These are phyloP conservation scores for Chlorella sp. DNA, from an alignment of 139 green algal genomes.

Conservation along the genomic window DNA sequence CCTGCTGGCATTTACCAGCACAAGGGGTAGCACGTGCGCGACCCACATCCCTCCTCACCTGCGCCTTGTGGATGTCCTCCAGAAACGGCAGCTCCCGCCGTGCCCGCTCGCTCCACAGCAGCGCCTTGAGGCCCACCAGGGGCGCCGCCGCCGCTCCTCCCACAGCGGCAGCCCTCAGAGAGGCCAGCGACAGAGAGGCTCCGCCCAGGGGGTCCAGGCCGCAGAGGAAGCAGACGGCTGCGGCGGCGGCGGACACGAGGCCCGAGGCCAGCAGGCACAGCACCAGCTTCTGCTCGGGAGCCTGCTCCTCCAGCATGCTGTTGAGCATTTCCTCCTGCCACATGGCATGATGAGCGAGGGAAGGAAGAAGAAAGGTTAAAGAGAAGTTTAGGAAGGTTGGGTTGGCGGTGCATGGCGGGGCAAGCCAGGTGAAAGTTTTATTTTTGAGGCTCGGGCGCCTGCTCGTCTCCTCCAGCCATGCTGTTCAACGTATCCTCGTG, in stretches of 20 bases:
- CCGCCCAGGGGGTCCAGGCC: constrained; percentile 42
- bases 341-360: too few species aligned
- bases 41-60: constrained; percentile 20
- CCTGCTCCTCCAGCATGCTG: constrained; percentile 33
- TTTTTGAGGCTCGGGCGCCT: too few species aligned
- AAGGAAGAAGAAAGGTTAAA: neutral
- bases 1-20: too few species aligned
- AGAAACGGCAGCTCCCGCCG: constrained; percentile 36
- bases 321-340: constrained; percentile 40
- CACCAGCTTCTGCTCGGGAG: constrained; percentile 28
- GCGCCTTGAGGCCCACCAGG: constrained; percentile 35
- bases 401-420: too few species aligned
- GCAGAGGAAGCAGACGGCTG: constrained; percentile 23
- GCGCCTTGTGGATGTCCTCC: constrained; percentile 38
- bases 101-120: constrained; percentile 38
- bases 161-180: constrained; percentile 11
- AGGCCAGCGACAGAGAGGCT: constrained; percentile 33
- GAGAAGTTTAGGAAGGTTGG: neutral
- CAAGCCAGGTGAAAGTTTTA: too few species aligned
- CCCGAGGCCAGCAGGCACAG: constrained; percentile 20
- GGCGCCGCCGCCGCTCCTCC: constrained; percentile 27
- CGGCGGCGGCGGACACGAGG: neutral
- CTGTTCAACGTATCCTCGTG: too few species aligned
- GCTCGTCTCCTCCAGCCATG: too few species aligned
- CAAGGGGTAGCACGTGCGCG: too few species aligned